Conservation (phyloP, 2,329 filamentous ascomycete species). For the Bipolaris bicolor region DNA sequence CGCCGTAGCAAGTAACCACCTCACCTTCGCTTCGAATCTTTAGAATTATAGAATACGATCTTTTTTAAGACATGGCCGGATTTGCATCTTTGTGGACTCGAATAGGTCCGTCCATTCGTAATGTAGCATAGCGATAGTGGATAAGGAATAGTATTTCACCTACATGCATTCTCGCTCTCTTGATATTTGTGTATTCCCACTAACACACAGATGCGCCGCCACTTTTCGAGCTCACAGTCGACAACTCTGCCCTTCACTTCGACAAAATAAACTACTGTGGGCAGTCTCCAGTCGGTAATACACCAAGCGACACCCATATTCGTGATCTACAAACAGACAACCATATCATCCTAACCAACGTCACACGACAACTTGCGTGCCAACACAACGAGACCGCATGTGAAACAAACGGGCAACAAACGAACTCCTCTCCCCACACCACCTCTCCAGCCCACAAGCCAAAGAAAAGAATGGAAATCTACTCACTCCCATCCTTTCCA, state of each 20-base stretch:
- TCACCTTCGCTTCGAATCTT: background rate
- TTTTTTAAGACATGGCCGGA: background rate
- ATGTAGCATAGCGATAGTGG: slow-evolving; percentile 9
- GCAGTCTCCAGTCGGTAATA: no score
- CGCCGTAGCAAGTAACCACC: slow-evolving; percentile 18
- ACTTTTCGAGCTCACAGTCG: background rate
- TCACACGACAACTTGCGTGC: background rate
- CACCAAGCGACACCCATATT: background rate
- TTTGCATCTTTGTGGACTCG: background rate
- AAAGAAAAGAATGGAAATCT: no score
- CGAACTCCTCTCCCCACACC: background rate
- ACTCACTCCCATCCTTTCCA: background rate
- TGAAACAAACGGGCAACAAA: background rate
- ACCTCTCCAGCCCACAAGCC: background rate
- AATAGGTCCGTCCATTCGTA: background rate
- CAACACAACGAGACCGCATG: background rate
- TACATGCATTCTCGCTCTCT: background rate
- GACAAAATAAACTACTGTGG: background rate
- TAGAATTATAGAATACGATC: slow-evolving; percentile 5
- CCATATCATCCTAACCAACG: no score
- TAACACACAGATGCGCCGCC: background rate
- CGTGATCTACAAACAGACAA: background rate
- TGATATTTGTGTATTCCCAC: background rate
- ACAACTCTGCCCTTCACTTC: background rate
- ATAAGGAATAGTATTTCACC: background rate